A percentile compares a stretch with the other conserved stretches of the same genome.
Conservation (phyloP, 2,329 filamentous ascomycete genomes). For the Pseudogymnoascus sp. region DNA sequence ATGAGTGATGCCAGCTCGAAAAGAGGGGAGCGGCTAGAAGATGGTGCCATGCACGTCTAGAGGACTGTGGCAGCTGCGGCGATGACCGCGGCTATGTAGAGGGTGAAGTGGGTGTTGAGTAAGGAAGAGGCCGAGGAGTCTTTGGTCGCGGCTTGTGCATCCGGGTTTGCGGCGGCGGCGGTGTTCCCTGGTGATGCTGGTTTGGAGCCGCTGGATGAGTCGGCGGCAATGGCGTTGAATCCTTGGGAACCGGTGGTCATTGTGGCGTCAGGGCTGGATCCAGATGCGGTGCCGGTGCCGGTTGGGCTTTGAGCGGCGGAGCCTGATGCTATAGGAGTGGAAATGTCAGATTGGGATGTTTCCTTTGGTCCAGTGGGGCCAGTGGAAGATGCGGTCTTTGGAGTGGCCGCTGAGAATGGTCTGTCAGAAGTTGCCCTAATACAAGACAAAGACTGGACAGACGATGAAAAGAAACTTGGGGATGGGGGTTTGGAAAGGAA, state of each 20-base stretch:
- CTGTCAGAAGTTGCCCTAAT: conserved; percentile 2
- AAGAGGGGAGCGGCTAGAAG: not conserved
- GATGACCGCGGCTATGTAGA: not conserved
- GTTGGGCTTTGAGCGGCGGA: conserved; percentile 1
- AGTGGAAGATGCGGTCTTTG: not conserved
- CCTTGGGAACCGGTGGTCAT: not conserved
- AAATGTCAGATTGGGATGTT: not conserved
- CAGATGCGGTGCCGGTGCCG: not conserved
- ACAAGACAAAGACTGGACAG: conserved; percentile 1
- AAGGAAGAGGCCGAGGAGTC: not conserved
- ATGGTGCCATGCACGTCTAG: not conserved
- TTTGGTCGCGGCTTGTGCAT: not conserved
- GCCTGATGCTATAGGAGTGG: not conserved
- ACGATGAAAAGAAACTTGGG: not conserved
- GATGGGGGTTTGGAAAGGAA: not conserved
- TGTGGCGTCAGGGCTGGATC: not conserved
- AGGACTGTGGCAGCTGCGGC: not conserved
- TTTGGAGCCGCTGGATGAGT: not conserved
- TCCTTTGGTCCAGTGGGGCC: not conserved
- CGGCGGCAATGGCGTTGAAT: not conserved
- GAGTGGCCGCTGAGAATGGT: not conserved
- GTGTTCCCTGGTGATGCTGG: not conserved
- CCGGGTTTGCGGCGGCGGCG: not conserved
- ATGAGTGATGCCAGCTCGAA: not conserved
- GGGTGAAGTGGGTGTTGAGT: not conserved